Base-by-base conservation (phyloP, 257 asterid genomes). In the Solanum tarapatanum region DNA sequence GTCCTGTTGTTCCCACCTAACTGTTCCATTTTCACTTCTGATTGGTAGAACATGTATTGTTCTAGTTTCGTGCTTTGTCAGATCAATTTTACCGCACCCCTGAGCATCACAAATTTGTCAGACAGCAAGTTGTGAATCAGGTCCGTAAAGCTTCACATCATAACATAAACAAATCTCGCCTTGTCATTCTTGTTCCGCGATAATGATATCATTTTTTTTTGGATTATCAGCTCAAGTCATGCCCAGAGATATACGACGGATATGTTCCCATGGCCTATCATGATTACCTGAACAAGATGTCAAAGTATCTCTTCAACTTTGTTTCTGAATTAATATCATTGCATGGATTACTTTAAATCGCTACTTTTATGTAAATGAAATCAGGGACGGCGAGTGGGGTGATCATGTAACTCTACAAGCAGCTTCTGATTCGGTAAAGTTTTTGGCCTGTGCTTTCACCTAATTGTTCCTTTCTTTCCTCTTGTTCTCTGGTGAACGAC, bases 361-460 rank as follows among this genome's bases (percentile, higher is more conserved):
- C 84, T 26, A 51, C 75, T 60, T 32, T 86, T 86, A 35, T 86
- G 83, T n/a, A 86, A 70, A 86, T 89, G 89, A 51, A 77, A 73
- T 66, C 89, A 97, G 99, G 95, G 92, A 87, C 21, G 98, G 98
- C 28, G 98, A 95, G 89, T 97, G 98, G 99, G 99, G 99, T 90
- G 98, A 97, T 93, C 98, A 97, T 89, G 98, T 97, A 90, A 95
- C 99, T 58, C 85, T 97, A 92, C 99, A 95, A 92, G 99, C 99
- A 86, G 98, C 99, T 89, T 96, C 99, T 26, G 99, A 97, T 93
- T 94, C 96, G 48, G 99, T 97, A 94, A 45, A 91, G 86, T 86
- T 89, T 45, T 83, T 84, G 32, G 23, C 79, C 75, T 64, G 72
- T 86, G 87, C 43, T 84, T 85, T 77, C 28, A 82, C 69, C 17